phyloP scores from a whole-genome alignment of 768 basidiomycete species.

The Boletus reticulatus region DNA sequence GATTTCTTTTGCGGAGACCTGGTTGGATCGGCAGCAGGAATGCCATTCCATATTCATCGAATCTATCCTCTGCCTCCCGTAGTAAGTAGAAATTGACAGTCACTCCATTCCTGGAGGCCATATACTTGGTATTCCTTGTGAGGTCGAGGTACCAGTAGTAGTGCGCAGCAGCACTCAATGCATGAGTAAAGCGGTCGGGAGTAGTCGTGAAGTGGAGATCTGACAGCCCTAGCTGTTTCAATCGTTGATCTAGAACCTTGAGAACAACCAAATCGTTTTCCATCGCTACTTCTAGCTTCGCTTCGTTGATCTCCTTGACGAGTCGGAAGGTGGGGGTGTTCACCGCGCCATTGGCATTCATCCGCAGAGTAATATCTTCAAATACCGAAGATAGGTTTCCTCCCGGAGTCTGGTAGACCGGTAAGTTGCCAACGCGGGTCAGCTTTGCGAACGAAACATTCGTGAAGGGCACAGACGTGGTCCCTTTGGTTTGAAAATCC shows the following conservation, averaged over 20 bases:
- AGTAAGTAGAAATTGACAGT: conserved; percentile 9
- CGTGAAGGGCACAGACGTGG: not conserved
- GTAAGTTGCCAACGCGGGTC: not conserved
- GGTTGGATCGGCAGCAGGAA: not conserved
- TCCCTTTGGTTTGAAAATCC: conserved; percentile 12
- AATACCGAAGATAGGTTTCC: not conserved
- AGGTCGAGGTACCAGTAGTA: conserved; percentile 23
- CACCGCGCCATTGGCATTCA: not conserved
- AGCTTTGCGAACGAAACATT: conserved; percentile 4
- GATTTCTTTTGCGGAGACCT: conserved; percentile 2
- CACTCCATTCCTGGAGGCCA: not conserved
- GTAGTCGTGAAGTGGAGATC: not conserved
- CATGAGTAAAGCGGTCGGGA: not conserved
- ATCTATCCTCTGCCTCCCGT: not conserved
- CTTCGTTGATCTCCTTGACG: not conserved
- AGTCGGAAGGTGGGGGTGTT: not conserved
- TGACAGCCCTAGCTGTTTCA: conserved; percentile 1
- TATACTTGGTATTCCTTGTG: not conserved
- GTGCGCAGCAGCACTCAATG: conserved; percentile 13
- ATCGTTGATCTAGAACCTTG: conserved; percentile 3
- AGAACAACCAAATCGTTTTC: not conserved
- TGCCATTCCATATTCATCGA: not conserved
- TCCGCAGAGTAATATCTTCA: not conserved
- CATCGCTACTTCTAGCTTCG: not conserved
- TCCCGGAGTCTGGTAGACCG: not conserved